Conservation (phyloP, 768 basidiomycete species). For the Tylopilus subfusipes region DNA sequence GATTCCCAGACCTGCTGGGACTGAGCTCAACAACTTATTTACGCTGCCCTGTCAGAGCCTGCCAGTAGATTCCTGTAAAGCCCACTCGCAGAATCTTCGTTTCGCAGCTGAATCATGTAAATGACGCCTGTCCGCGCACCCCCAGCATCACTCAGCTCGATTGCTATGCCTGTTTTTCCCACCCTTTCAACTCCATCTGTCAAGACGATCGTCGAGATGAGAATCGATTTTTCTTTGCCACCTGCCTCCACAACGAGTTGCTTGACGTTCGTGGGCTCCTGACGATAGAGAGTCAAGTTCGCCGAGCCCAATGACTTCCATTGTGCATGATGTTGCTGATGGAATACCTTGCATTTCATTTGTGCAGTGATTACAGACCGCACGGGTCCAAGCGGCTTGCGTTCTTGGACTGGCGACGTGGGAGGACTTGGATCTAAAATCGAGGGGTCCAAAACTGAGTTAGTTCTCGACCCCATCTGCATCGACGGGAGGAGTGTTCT, state of each 20-base stretch:
- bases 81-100: constrained; percentile 79
- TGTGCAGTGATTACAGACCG: constrained; percentile 77
- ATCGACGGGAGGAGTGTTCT: constrained; percentile 64
- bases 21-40: neutral
- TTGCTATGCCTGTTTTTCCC: constrained; percentile 97
- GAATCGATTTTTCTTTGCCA: constrained; percentile 63
- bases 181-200: constrained; percentile 97
- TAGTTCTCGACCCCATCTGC: constrained; percentile 47
- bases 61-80: constrained; percentile 84
- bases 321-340: constrained; percentile 93
- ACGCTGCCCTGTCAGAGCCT: constrained; percentile 71
- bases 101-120: constrained; percentile 96
- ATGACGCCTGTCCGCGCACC: constrained; percentile 91
- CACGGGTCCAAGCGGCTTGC: constrained; percentile 57
- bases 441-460: constrained; percentile 50
- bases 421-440: constrained; percentile 80
- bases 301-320: constrained; percentile 95
- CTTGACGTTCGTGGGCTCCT: constrained; percentile 85
- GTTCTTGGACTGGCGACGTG: constrained; percentile 67
- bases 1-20: neutral
- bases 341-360: constrained; percentile 98
- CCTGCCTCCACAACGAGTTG: constrained; percentile 94
- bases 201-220: constrained; percentile 94
- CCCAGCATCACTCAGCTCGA: constrained; percentile 82
- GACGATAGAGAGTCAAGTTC: constrained; percentile 80